These are phyloP conservation scores for Saccharomyces mikatae DNA, from an alignment of 805 yeast genomes.

Conservation along the genomic window DNA sequence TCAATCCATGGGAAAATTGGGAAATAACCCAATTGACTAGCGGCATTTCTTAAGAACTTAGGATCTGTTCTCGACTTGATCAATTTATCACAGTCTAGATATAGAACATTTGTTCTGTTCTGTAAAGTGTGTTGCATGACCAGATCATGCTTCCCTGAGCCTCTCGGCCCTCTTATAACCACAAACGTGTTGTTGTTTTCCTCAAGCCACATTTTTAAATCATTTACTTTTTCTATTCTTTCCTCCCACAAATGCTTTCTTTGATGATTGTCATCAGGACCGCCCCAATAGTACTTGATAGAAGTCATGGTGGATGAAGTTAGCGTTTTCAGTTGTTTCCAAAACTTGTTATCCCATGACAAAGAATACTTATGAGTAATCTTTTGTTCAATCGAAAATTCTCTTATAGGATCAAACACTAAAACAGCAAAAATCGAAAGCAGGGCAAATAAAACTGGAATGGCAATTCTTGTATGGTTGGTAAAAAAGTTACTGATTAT, in stretches of 20 bases:
- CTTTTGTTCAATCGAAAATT: constrained; percentile 65
- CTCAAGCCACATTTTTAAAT: constrained; percentile 66
- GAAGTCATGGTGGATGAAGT: constrained; percentile 33
- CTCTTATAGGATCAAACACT: constrained; percentile 88
- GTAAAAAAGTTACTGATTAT: constrained; percentile 42
- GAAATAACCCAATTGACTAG: constrained; percentile 77
- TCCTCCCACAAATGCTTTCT: constrained; percentile 54
- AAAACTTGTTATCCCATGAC: constrained; percentile 36
- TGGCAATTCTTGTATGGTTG: constrained; percentile 72
- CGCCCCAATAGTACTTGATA: constrained; percentile 31
- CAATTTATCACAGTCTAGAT: constrained; percentile 72
- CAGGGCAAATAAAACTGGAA: constrained; percentile 73
- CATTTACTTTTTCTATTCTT: constrained; percentile 57
- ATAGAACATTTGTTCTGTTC: constrained; percentile 52
- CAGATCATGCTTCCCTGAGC: constrained; percentile 84
- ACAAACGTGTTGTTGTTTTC: constrained; percentile 90
- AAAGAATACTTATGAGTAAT: constrained; percentile 54
- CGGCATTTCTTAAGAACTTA: constrained; percentile 55
- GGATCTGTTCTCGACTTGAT: constrained; percentile 69
- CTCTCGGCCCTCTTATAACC: constrained; percentile 85
- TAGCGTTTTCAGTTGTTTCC: constrained; percentile 31
- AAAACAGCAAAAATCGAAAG: constrained; percentile 75
- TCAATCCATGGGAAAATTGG: constrained; percentile 94
- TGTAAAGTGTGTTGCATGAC: constrained; percentile 60
- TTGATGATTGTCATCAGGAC: constrained; percentile 23